Evolutionary conservation across 345 rosid genomes (phyloP).

Genomic region (Raphanus sativus): DNA sequence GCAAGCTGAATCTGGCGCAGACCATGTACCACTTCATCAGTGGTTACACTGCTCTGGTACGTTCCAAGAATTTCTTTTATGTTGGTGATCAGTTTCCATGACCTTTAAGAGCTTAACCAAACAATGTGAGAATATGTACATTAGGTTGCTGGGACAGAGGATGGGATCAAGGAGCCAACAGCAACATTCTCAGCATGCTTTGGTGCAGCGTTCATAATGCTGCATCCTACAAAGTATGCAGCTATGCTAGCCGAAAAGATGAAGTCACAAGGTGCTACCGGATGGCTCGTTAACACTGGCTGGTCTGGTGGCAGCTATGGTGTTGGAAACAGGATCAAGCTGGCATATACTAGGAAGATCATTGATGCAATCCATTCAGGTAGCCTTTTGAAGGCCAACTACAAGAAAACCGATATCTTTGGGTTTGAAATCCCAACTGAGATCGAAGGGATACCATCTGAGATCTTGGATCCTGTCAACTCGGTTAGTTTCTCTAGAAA

Average conservation of each 20-base stretch:
- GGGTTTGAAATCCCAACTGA: conserved; percentile 81
- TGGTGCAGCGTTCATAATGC: conserved; percentile 97
- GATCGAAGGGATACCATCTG: conserved; percentile 80
- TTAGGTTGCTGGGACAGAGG: conserved; percentile 96
- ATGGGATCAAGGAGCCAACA: conserved; percentile 84
- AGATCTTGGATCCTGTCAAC: conserved; percentile 78
- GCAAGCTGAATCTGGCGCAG: conserved; percentile 89
- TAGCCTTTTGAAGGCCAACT: conserved; percentile 59
- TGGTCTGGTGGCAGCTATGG: conserved; percentile 99
- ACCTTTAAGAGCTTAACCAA: conserved; percentile 10
- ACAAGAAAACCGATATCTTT: conserved; percentile 73
- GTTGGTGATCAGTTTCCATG: background rate
- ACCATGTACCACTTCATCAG: conserved; percentile 99
- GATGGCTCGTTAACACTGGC: conserved; percentile 97
- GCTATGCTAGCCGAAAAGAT: conserved; percentile 96
- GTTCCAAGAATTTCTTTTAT: background rate
- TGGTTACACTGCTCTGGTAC: conserved; percentile 95
- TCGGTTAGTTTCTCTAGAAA: conserved; percentile 50
- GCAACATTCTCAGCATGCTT: conserved; percentile 98
- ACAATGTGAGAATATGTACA: background rate
- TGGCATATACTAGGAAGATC: conserved; percentile 83
- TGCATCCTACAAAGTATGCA: conserved; percentile 96
- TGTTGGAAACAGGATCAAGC: conserved; percentile 77
- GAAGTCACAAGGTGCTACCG: conserved; percentile 90
- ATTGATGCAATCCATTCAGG: conserved; percentile 91